Evolutionary conservation across 2,329 filamentous ascomycete species (phyloP).

Genomic region (Capronia coronata): DNA sequence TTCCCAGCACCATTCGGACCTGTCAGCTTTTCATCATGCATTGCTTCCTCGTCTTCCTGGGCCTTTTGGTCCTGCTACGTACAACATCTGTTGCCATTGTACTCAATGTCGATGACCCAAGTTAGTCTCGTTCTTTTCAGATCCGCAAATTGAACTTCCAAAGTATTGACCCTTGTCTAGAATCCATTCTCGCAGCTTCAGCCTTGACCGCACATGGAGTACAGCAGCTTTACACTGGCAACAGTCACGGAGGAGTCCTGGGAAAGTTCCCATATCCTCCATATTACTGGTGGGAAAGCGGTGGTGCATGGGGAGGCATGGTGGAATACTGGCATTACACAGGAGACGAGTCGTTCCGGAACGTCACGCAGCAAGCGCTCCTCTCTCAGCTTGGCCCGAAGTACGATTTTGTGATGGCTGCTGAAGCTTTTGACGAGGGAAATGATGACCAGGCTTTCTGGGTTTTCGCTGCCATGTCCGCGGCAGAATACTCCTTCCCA

Average conservation of each 20-base stretch:
- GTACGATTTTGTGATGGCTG: slow-evolving; percentile 55
- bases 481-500: slow-evolving; percentile 59
- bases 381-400: slow-evolving; percentile 54
- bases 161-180: slow-evolving; percentile 23
- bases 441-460: slow-evolving; percentile 69
- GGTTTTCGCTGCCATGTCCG: slow-evolving; percentile 61
- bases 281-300: slow-evolving; percentile 63
- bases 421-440: slow-evolving; percentile 34
- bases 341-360: slow-evolving; percentile 55
- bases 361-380: slow-evolving; percentile 53
- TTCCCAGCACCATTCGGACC: neutral
- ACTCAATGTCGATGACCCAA: slow-evolving; percentile 30
- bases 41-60: neutral
- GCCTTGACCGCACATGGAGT: slow-evolving; percentile 42
- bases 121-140: slow-evolving; percentile 22
- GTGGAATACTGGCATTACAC: slow-evolving; percentile 65
- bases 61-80: slow-evolving; percentile 4
- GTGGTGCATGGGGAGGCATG: slow-evolving; percentile 61
- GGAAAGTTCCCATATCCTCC: slow-evolving; percentile 59
- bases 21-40: slow-evolving; percentile 4
- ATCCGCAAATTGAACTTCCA: neutral
- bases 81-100: slow-evolving; percentile 24
- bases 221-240: slow-evolving; percentile 49
- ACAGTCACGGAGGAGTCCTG: slow-evolving; percentile 45
- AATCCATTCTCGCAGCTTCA: slow-evolving; percentile 42